Evolutionary conservation across 352 stramenopile genomes (phyloP).

Genomic region (Pythium guiyangense): DNA sequence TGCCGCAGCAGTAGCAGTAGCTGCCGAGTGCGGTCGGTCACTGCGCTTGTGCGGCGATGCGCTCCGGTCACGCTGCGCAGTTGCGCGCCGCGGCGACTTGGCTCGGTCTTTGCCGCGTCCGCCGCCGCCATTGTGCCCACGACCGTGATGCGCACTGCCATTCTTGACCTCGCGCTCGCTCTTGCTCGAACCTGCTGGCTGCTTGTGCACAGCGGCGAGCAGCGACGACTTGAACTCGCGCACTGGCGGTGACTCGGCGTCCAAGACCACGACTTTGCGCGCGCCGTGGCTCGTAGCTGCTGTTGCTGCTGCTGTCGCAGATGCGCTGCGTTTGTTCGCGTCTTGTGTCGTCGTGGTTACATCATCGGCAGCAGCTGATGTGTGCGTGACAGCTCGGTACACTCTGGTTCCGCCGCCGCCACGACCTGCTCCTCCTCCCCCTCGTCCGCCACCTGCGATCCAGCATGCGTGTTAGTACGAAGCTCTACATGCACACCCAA

Average conservation of each 20-base stretch:
- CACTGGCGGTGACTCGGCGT: conserved; percentile 4
- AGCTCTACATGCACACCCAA: neutral
- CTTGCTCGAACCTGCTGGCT: conserved; percentile 7
- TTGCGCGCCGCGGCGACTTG: neutral
- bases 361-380: neutral
- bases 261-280: conserved; percentile 12
- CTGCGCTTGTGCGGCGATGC: conserved; percentile 16
- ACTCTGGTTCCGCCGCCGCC: conserved; percentile 1
- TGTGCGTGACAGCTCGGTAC: conserved; percentile 11
- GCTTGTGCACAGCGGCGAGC: conserved; percentile 22
- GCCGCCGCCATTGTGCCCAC: neutral
- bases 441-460: conserved; percentile 12
- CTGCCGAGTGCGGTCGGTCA: conserved; percentile 7
- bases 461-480: neutral
- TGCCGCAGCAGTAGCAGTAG: neutral
- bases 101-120: conserved; percentile 1
- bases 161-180: conserved; percentile 3
- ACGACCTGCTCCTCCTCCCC: conserved; percentile 8
- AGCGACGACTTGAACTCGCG: conserved; percentile 58
- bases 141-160: conserved; percentile 8
- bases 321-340: neutral
- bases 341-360: neutral
- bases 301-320: neutral
- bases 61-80: conserved; percentile 3
- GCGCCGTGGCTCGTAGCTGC: neutral